Evolutionary conservation across 202 grass and related monocot genomes (phyloP), one percentile per base, ranked within the genome.

Genomic region (Saccharum hybrid): DNA sequence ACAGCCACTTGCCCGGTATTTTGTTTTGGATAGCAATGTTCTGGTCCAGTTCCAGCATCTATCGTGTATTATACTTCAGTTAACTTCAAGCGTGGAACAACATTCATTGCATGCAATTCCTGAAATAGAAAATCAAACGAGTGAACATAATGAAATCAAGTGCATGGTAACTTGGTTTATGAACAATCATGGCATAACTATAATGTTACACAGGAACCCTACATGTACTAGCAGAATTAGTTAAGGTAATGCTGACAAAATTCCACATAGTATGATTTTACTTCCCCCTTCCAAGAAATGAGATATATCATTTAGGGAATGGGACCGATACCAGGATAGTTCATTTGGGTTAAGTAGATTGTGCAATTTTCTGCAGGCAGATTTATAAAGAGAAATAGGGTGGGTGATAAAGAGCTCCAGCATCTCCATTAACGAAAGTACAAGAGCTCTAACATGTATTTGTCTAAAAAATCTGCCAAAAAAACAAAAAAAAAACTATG

Each of bases 41-140:
- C 52, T 56, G 19, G 52, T 21, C 52, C 52, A 56, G 19, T 56
- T 56, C 52, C 19, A 56, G 52, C 52, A 56, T 56, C 52, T 56
- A 56, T 56, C 52, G 6, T 56, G 51, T 8, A 56, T 56, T n/a
- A 46, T 33, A 61, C 75, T 33, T 63, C 75, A 8, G 59, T n/a
- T 65, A 78, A 63, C 60, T 65, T 78, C 16, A 77, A 64, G 9
- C 60, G 75, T n/a, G 75, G 75, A 48, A 64, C 59, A 65, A 78
- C 59, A 65, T 78, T 78, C 60, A 78, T 78, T 19, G 59, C 14
- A 12, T 78, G 75, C 60, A 78, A 78, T 64, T 65, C 75, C 75
- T 78, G 57, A 26, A 46, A 26, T 4, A 42, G 7, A 23, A 28
- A 40, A 46, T 28, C 22, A 19, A 46, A 64, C 14, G 23, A 76